Evolutionary conservation across 805 yeast genomes (phyloP), one percentile per base, ranked within the genome.

Genomic region (Teunomyces barrocoloradensis): DNA sequence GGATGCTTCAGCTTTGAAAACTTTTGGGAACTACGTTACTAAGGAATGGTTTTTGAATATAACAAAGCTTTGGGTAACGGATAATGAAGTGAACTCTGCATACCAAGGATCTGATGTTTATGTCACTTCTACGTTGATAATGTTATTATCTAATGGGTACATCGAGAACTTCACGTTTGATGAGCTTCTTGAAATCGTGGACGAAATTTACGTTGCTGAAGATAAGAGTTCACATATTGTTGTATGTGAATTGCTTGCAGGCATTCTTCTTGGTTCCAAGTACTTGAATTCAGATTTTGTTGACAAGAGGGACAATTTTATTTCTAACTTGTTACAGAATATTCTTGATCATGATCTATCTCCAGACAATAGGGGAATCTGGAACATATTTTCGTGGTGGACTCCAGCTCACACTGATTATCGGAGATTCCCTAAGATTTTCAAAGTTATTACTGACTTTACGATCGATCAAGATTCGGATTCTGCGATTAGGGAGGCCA

Each of bases 301-400:
- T 6, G 50, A 53, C 2, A 52, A 55, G 6, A 68, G 84, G 48
- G 87, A 84, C 53, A 57, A 52, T 0, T 77, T 75, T 44, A 57
- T 86, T 18, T 57, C 73, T 0, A 54, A 50, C 1, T 80, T 79
- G 48, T 61, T 87, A 35, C 55, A 58, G 0, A 53, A 60, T 0
- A 74, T 83, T 4, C 71, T 89, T 29, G 68, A 72, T 5, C 66
- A 74, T 29, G 88, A 84, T 40, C 64, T 92, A 46, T 79, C 88
- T 1, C 95, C 89, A 3, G 94, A 90, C 28, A 85, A 84, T 3
- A 65, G 76, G 33, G 78, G 75, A 15, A 81, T 87, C 35, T 94
- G 97, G 97, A 74, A 75, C 30, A 77, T 89, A 0, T 78, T 88
- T 43, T 72, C 85, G 3, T 84, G 89, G 85, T 85, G 89, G 87